Base-by-base conservation (phyloP, 2,329 filamentous ascomycete genomes). In the Hypoxylon sp. region DNA sequence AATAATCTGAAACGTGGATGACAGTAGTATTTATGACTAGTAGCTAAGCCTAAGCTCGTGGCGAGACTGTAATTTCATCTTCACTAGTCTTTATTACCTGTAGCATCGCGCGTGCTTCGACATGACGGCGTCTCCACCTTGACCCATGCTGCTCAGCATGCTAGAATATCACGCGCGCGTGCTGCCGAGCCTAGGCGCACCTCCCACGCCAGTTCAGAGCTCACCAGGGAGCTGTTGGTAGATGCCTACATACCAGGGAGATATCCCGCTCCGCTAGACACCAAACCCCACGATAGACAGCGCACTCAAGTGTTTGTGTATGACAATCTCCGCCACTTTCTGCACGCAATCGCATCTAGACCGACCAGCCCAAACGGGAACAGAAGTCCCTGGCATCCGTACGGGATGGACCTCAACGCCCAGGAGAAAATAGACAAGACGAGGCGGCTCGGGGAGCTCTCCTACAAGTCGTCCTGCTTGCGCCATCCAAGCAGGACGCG, bases 271-370 rank as follows among this genome's bases (percentile, higher is more conserved):
- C 27, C 29, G 48, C 48, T 55, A 19, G 52, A 47, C 39, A n/a
- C 42, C 42, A 27, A 52, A 13, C 48, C 44, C 39, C 48, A 54
- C 15, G 32, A 58, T 46, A 65, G 46, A 56, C 46, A 47, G 21
- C 24, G 44, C 21, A 42, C 35, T 50, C 32, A 50, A 50, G 17
- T 29, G 17, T 57, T 51, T 42, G 47, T 51, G 37, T 57, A 39
- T 59, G 48, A 56, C 62, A 29, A n/a, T 46, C 48, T 32, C 61
- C 56, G 60, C 67, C 63, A 60, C 58, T 24, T 39, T 27, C 69
- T 71, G 67, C 67, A 71, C 61, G 63, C 63, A 67, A 69, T 71
- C 67, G 67, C 69, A 67, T 65, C 63, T 60, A 67, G 66, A 67
- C 69, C 59, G 57, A 53, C 57, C 66, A 39, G 37, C 48, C 35